Evolutionary conservation across 1,139 yeast species (phyloP), one percentile per base, ranked within the genome.

Genomic region (Yamadazyma taylorii): DNA sequence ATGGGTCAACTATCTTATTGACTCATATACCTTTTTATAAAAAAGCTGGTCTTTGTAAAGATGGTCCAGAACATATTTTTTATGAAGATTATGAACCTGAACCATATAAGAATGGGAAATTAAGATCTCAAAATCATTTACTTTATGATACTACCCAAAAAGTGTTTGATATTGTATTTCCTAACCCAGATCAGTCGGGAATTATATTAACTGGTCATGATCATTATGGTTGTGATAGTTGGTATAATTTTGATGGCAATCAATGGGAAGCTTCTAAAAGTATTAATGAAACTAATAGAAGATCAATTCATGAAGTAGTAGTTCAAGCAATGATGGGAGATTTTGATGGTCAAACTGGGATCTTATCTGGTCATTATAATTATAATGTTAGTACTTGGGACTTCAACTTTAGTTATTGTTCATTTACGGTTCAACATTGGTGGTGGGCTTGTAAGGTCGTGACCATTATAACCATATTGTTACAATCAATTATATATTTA

Each of bases 241-340:
- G 74, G 63, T 85, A 82, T 56, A 73, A 64, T 45, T 61, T 67
- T 34, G 50, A 54, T 10, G 41, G 39, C 8, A 53, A 60, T n/a
- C 60, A 61, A 34, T 85, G 92, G 90, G 70, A 58, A 4, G 86
- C 90, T 0, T 69, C 81, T 2, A 73, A 70, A 41, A 56, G 60
- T 12, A 52, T 27, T n/a, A 33, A 45, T 5, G 44, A 45, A 8
- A 25, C 56, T 2, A 55, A 56, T 14, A 59, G 63, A 17, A 55
- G 61, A 16, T 64, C 73, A 17, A 65, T 90, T 10, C 70, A 82
- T 37, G 98, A 92, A 59, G 67, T 86, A 35, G 94, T 95, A 0
- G 97, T 92, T 10, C 70, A 89, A 40, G 79, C 96, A 24, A 85
- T 90, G 82, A 92, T 92, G 98, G 98, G 97, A 10, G 96, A 90